These are phyloP conservation scores for Epicoccum sorghinum DNA, from an alignment of 2,329 filamentous ascomycete species.

Conservation along the genomic window DNA sequence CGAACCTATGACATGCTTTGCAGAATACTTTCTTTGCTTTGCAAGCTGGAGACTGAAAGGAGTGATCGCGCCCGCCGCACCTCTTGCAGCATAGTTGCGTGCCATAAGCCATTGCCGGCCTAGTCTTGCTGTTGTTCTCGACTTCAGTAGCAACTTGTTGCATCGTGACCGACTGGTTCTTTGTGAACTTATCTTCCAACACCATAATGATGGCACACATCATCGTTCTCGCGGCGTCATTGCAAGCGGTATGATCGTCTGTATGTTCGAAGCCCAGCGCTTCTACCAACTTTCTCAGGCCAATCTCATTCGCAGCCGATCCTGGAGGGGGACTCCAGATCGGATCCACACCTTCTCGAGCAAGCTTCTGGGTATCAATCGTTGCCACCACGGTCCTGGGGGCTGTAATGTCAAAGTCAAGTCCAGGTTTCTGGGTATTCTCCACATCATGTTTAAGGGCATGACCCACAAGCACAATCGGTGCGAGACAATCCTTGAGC, in stretches of 20 bases:
- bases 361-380: constrained; percentile 35
- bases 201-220: constrained; percentile 31
- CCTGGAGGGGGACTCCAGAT: constrained; percentile 7
- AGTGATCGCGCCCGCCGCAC: constrained; percentile 22
- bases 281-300: constrained; percentile 15
- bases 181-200: not conserved
- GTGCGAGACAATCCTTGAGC: constrained; percentile 18
- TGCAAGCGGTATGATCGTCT: constrained; percentile 29
- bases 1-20: constrained; percentile 13
- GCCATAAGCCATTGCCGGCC: constrained; percentile 8
- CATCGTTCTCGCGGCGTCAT: constrained; percentile 31
- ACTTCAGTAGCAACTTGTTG: constrained; percentile 14
- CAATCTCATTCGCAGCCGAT: constrained; percentile 13
- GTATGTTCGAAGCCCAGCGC: constrained; percentile 17
- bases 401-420: constrained; percentile 19
- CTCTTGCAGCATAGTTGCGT: constrained; percentile 14
- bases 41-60: not conserved
- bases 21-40: constrained; percentile 4
- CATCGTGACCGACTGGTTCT: not conserved
- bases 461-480: constrained; percentile 33
- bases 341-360: constrained; percentile 6
- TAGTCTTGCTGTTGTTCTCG: constrained; percentile 7
- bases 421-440: constrained; percentile 22
- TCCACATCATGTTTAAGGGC: constrained; percentile 26
- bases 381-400: constrained; percentile 21